Base-by-base conservation (phyloP, 805 yeast genomes). In the Suhomyces sp. region DNA sequence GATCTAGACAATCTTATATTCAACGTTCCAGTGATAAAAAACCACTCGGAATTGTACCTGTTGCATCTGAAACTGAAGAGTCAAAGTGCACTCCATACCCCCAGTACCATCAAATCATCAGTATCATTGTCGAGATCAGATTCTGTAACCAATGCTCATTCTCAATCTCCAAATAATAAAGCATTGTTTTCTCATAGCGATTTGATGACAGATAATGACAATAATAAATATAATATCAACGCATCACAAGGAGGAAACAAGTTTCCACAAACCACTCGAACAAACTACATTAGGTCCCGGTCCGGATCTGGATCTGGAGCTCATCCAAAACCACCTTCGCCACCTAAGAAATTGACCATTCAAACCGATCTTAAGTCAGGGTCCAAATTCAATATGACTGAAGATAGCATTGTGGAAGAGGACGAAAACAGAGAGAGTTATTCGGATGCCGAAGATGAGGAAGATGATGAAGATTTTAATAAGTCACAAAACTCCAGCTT, bases 1-100 rank as follows among this genome's bases (percentile, higher is more conserved):
- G 72, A 66, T 41, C 42, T 65, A 32, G 68, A 63, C 34, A 31
- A 39, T 28, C 49, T 67, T 31, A 67, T 65, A 9, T 68, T 68
- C 44, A 68, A 68, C 40, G 73, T 68, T 13, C 74, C 74, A 1
- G 59, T 68, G 8, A 60, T 68, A 15, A 56, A 55, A 34, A 60
- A 57, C 38, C 61, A 60, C 38, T 57, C 58, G 25, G 65, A 63
- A 26, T 38, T 65, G 19, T 65, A 56, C 38, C 34, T 50, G 27
- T 40, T 63, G 28, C 60, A 56, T 39, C 40, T 52, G 32, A 43
- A 42, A 10, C 39, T 51, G 31, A 42, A 41, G 10, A 28, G 37
- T 22, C 40, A 46, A 10, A 28, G 42, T 2, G 42, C 13, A 17
- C 12, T 32, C 7, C 35, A 32, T 13, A 32, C 28, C 13, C 35